Base-by-base conservation (phyloP, 1,284 basidiomycete genomes). In the Melanopsichium pennsylvanicum region DNA sequence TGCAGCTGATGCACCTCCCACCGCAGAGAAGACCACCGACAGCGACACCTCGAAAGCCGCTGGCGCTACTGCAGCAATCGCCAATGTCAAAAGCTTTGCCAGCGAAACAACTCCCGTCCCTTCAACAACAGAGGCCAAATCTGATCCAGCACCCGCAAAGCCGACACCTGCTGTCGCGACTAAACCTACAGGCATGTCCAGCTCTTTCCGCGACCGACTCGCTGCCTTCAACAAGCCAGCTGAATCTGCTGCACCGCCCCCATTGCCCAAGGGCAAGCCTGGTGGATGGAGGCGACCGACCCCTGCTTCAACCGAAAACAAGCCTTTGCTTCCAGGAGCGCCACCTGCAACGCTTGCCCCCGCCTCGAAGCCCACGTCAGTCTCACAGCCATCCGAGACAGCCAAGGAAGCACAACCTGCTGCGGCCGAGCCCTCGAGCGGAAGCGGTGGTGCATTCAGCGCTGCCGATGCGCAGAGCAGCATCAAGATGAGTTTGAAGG, bases 401-500 rank as follows among this genome's bases (percentile, higher is more conserved):
- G n/a, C n/a, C n/a, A n/a, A n/a, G 13, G 46, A 12, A 16, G 41
- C 43, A 22, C 18, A 34, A 21, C 54, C 69, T 1, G 46, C 64
- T 1, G 22, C 56, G 5, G 21, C 46, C n/a, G 56, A 66, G 13
- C 23, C 44, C 3, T 47, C 54, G 6, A 31, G 51, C 21, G 48
- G 26, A 27, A 18, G 32, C 15, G 47, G 56, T 18, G 50, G 50
- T 2, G 70, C 56, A 9, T 76, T 77, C 51, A 69, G 60, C n/a
- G 74, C 75, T 21, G 75, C 75, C 10, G 78, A 80, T 47, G 78
- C 78, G 3, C 60, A 77, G 44, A 76, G 67, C 48, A 75, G 72
- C 29, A 80, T 80, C 62, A 78, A 79, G 55, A 74, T 79, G 72
- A 75, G 73, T 31, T 50, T 80, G 29, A 80, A 80, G 50, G 78